Conservation (phyloP, 73 alveolate genomes). For the Stentor roeselii region DNA sequence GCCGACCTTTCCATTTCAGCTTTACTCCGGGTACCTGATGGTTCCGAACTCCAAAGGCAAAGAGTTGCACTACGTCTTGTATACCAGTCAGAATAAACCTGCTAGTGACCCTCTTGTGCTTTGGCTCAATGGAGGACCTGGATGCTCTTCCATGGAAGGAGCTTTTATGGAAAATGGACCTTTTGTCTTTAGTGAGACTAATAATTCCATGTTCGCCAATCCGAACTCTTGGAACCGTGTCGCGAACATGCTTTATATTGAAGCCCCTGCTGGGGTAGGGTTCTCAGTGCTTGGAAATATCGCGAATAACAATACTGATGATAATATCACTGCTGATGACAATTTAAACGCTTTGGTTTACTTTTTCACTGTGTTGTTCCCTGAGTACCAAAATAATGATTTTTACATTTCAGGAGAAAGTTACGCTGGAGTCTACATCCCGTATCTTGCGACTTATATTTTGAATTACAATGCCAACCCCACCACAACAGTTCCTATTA, state of each 20-base stretch:
- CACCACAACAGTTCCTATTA: neutral
- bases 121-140: conserved; percentile 95
- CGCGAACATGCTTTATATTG: conserved; percentile 63
- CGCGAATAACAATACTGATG: conserved; percentile 43
- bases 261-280: conserved; percentile 74
- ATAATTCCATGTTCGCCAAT: conserved; percentile 44
- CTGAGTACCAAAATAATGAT: conserved; percentile 56
- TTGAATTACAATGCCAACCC: conserved; percentile 31
- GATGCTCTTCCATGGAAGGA: conserved; percentile 87
- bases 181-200: conserved; percentile 45
- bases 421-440: conserved; percentile 94
- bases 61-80: neutral
- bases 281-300: conserved; percentile 32
- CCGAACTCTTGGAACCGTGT: conserved; percentile 72
- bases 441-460: conserved; percentile 56
- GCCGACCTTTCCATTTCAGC: neutral
- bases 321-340: conserved; percentile 56
- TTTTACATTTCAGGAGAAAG: conserved; percentile 87
- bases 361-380: conserved; percentile 30
- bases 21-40: neutral
- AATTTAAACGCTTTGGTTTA: conserved; percentile 42
- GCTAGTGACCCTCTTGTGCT: conserved; percentile 31
- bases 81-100: neutral
- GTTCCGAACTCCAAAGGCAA: neutral
- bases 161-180: conserved; percentile 84